A percentile compares a stretch with the other conserved stretches of the same genome.
These are phyloP conservation scores for Pyrenophora teres DNA, from an alignment of 2,329 filamentous ascomycete species.

Conservation along the genomic window DNA sequence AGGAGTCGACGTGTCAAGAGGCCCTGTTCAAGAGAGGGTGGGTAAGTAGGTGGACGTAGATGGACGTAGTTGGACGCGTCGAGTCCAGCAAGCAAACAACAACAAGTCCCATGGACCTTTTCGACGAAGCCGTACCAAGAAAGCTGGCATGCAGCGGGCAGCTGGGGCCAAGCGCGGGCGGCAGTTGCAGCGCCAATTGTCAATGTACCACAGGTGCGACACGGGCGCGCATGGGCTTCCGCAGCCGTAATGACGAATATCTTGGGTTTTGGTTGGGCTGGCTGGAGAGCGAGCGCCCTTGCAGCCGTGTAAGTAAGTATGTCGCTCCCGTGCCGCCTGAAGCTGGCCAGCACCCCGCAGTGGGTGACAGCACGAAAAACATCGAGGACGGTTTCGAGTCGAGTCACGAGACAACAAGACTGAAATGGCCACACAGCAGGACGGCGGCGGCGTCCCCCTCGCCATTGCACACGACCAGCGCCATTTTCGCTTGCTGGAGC, in stretches of 20 bases:
- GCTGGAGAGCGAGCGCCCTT: not conserved
- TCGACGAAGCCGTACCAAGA: constrained; percentile 20
- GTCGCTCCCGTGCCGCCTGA: no score
- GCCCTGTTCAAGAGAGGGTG: not conserved
- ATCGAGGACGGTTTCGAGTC: not conserved
- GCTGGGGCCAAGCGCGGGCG: constrained; percentile 32
- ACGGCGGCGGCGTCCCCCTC: constrained; percentile 49
- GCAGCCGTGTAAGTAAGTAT: no score
- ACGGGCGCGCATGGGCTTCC: constrained; percentile 16
- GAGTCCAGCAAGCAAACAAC: constrained; percentile 5
- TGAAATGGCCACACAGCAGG: constrained; percentile 51
- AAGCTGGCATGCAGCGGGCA: constrained; percentile 28
- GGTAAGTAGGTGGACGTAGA: no score
- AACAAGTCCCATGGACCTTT: constrained; percentile 4
- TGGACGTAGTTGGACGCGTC: constrained; percentile 10
- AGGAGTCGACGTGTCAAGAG: constrained; percentile 6
- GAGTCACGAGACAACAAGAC: not conserved
- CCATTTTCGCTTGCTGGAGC: constrained; percentile 63
- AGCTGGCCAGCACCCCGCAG: constrained; percentile 1
- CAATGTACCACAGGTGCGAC: constrained; percentile 33
- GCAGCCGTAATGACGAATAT: constrained; percentile 20
- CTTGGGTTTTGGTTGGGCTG: constrained; percentile 20
- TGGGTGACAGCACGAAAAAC: not conserved
- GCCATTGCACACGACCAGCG: constrained; percentile 54
- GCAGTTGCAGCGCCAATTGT: constrained; percentile 31